Evolutionary conservation across 2,329 filamentous ascomycete genomes (phyloP), one percentile per base, ranked within the genome.

Genomic region (Fusarium sacchari): DNA sequence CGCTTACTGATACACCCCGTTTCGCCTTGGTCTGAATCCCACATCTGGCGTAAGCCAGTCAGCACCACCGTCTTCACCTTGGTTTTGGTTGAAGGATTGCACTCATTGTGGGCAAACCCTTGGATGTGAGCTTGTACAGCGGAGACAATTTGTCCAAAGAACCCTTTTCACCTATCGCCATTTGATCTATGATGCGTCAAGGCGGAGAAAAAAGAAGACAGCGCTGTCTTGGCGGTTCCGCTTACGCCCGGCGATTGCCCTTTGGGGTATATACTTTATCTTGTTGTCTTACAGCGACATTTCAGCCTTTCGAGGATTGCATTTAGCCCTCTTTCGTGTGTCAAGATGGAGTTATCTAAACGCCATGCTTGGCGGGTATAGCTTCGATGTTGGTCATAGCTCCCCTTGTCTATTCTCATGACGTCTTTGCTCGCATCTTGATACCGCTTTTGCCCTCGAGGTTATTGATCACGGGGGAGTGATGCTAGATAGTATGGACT

Each of bases 401-500:
- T 73, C 32, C 46, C n/a, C 24, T 68, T 34, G 49, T 52, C n/a
- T 36, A 20, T 64, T 50, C 42, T 40, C 22, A 73, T 73, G 69
- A 72, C 70, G 56, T 70, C 26, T 46, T 63, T 42, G n/a, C 59
- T 75, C 72, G 76, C 75, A 34, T 76, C 64, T 76, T 75, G 69
- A 74, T 66, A 61, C 76, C 63, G 14, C 39, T 74, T 77, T 65
- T 15, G 72, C 67, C 34, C n/a, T 26, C 55, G 53, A 62, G n/a
- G 30, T 4, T 18, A 14, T 26, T 42, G 52, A 64, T 70, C 60
- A 67, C 62, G 65, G 47, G 64, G 30, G 46, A 64, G 60, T 39
- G 52, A 32, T 26, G 13, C 42, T 26, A 24, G 24, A 44, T 14
- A 50, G 28, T 18, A n/a, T n/a, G 7, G 22, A 8, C 30, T 52